phyloP scores from a whole-genome alignment of 2,329 filamentous ascomycete genomes.

The Sporothrix euskadiensis region DNA sequence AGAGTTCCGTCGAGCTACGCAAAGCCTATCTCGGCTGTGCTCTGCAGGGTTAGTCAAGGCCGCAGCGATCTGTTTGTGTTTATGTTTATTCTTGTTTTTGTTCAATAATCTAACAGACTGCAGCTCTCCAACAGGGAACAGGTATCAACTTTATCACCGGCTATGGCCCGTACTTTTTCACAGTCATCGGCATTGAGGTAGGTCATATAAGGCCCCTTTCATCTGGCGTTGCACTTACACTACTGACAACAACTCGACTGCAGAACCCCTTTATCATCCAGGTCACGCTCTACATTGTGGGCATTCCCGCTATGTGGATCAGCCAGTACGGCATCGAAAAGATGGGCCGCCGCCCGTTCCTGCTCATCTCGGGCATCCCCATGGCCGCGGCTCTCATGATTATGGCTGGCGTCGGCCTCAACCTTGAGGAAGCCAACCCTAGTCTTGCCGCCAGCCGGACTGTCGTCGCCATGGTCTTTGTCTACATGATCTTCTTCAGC shows the following conservation, averaged over 20 bases:
- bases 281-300: neutral
- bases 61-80: neutral
- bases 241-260: too few relatives aligned
- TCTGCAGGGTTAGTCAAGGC: slow-evolving; percentile 4
- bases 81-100: too few relatives aligned
- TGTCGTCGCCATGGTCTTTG: slow-evolving; percentile 9
- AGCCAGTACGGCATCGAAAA: slow-evolving; percentile 18
- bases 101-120: neutral
- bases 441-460: neutral
- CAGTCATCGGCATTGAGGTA: slow-evolving; percentile 16
- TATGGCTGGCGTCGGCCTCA: slow-evolving; percentile 16
- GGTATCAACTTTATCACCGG: slow-evolving; percentile 17
- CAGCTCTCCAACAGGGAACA: slow-evolving; percentile 13
- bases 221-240: neutral
- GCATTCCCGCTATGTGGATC: slow-evolving; percentile 3
- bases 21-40: slow-evolving; percentile 17
- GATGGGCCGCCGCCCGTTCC: slow-evolving; percentile 2
- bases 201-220: neutral
- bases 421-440: neutral
- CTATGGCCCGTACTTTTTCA: slow-evolving; percentile 15
- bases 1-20: slow-evolving; percentile 13
- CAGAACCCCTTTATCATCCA: slow-evolving; percentile 20
- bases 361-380: slow-evolving; percentile 8
- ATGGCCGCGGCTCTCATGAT: slow-evolving; percentile 16
- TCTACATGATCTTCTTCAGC: slow-evolving; percentile 17